These are phyloP conservation scores for Aspergillus oerlinghausenensis DNA, from an alignment of 2,329 filamentous ascomycete genomes.

Conservation along the genomic window DNA sequence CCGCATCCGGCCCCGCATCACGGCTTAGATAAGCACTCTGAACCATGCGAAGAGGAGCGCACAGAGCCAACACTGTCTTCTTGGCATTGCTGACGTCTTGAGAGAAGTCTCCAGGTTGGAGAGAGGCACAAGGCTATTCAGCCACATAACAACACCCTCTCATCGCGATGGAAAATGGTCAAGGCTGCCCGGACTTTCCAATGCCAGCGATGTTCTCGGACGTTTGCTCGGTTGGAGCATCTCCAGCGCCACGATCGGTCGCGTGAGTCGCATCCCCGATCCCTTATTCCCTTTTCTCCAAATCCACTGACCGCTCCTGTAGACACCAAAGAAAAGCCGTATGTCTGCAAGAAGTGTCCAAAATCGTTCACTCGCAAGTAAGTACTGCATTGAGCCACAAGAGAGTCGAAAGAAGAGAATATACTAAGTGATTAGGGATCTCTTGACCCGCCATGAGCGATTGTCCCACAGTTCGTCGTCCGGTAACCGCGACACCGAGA, in stretches of 20 bases:
- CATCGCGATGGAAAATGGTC: constrained; percentile 11
- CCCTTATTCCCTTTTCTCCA: neutral
- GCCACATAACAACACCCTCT: neutral
- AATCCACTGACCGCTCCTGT: constrained; percentile 5
- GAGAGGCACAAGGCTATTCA: no score
- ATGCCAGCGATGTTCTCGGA: constrained; percentile 26
- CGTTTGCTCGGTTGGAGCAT: constrained; percentile 32
- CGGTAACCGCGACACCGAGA: constrained; percentile 1
- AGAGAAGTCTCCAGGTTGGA: neutral
- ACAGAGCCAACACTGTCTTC: neutral
- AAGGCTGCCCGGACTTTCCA: constrained; percentile 20
- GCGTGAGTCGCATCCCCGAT: constrained; percentile 17
- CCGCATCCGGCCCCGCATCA: neutral
- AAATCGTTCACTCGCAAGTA: constrained; percentile 35
- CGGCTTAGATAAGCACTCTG: no score
- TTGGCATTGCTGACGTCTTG: neutral
- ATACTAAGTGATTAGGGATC: constrained; percentile 17
- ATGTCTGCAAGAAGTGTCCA: constrained; percentile 24
- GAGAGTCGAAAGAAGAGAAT: neutral
- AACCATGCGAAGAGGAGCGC: neutral
- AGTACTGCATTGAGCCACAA: neutral
- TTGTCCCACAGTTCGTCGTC: constrained; percentile 20
- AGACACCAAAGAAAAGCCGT: constrained; percentile 36
- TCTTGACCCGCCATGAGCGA: constrained; percentile 29
- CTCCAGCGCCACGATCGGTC: constrained; percentile 34